Conservation (phyloP, 140 eudicot genomes). For the Ambrosia hybrid region DNA sequence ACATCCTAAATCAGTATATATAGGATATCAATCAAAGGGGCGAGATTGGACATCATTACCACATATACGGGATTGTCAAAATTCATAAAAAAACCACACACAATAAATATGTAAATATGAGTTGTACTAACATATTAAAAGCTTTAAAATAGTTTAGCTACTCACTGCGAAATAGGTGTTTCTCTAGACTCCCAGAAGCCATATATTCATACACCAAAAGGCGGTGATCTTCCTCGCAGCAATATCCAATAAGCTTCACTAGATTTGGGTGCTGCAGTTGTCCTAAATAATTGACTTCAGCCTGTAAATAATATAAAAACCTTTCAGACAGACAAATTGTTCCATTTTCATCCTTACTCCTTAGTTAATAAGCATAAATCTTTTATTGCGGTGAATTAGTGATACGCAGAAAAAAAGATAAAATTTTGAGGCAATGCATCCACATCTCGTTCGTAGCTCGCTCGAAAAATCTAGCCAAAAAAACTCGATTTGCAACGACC, state of each 20-base stretch:
- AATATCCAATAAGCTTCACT: conserved; percentile 93
- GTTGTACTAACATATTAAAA: neutral
- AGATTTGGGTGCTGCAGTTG: conserved; percentile 88
- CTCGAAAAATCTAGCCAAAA: too few relatives aligned
- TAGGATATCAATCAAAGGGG: neutral
- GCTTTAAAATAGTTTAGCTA: conserved; percentile 17
- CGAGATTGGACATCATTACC: conserved; percentile 2
- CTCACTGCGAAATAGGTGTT: conserved; percentile 89
- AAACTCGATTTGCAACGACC: too few relatives aligned
- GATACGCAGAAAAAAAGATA: too few relatives aligned
- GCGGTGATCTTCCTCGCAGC: conserved; percentile 96
- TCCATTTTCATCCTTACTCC: neutral
- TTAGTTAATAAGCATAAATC: neutral
- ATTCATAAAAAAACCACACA: neutral
- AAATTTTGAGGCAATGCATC: too few relatives aligned
- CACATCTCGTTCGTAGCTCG: too few relatives aligned
- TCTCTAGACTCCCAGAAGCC: conserved; percentile 97
- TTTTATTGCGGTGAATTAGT: neutral
- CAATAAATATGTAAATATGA: neutral
- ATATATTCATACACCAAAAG: conserved; percentile 94
- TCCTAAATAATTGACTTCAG: conserved; percentile 94
- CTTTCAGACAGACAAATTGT: conserved; percentile 12
- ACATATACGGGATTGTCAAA: neutral
- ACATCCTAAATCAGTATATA: neutral
- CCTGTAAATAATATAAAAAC: conserved; percentile 49